Evolutionary conservation across 805 yeast species (phyloP), one percentile per base, ranked within the genome.

Genomic region (Candida golubevii): DNA sequence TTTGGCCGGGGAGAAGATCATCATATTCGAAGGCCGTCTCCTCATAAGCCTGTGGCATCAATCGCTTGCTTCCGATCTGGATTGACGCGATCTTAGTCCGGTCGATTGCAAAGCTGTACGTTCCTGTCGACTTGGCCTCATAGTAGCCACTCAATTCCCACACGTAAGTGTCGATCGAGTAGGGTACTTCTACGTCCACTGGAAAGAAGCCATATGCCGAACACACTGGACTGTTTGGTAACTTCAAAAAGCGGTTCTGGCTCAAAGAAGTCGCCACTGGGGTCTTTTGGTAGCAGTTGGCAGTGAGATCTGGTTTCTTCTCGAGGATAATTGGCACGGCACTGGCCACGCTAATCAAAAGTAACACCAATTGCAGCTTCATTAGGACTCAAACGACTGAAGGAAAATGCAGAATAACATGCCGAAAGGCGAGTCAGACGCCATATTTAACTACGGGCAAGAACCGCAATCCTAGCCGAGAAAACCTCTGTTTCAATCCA

Each of bases 161-260:
- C 15, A 38, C 41, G 32, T 31, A 38, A 7, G 35, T 31, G 26
- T 38, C 41, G 18, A 38, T 30, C 12, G 38, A 23, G n/a, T 7
- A 27, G 9, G 31, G 34, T 8, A 27, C 37, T 14, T 35, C 30
- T 15, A 40, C 35, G 6, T 29, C 6, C 9, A 40, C 13, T 8
- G 43, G 43, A 11, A 28, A 10, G 26, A 29, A 15, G n/a, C 35
- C 38, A 11, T 29, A 6, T 15, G 13, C 15, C 35, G 27, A n/a
- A 12, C 10, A 18, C 9, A n/a, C 11, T 9, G 38, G 38, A 18
- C 13, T 18, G 6, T 18, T 13, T 6, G 43, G 43, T 15, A 40
- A 40, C 8, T 31, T 40, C 26, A 40, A 35, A 11, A 35, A 40
- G 10, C 30, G 13, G 13, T 40, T 40, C 14, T 40, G 43, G 3